A percentile compares a stretch with the other conserved stretches of the same genome.
These are phyloP conservation scores for Saprolegnia diclina DNA, from an alignment of 352 stramenopile genomes.

Conservation along the genomic window DNA sequence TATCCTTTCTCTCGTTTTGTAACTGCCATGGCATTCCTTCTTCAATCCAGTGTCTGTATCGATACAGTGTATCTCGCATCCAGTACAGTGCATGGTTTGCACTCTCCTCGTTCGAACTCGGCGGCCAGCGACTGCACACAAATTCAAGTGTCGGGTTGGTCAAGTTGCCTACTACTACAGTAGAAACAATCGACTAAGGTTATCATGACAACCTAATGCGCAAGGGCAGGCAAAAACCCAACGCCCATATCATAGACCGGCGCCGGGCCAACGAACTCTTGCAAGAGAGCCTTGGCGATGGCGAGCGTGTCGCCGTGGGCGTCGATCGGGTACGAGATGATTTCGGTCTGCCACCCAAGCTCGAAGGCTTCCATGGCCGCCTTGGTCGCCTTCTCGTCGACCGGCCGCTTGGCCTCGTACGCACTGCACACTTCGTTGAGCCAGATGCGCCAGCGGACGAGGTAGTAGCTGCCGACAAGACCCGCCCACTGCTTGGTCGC, in stretches of 20 bases:
- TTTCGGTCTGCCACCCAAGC: conserved; percentile 62
- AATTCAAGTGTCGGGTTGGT: no score
- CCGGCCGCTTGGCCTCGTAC: conserved; percentile 50
- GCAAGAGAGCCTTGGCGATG: neutral
- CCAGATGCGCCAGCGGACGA: conserved; percentile 67
- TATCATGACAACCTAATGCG: no score
- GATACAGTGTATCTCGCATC: no score
- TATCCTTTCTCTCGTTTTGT: no score
- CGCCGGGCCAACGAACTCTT: conserved; percentile 1
- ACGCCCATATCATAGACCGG: neutral
- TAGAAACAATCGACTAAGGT: no score
- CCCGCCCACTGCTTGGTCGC: conserved; percentile 71
- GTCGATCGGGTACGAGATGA: conserved; percentile 24
- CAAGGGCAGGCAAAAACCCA: neutral
- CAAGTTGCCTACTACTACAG: no score
- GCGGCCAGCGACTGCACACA: no score
- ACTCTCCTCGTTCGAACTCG: no score
- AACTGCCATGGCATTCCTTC: no score
- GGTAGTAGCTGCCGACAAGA: conserved; percentile 61
- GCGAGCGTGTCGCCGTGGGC: conserved; percentile 12
- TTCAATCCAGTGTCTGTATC: no score
- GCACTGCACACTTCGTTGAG: conserved; percentile 59
- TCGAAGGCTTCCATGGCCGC: conserved; percentile 54
- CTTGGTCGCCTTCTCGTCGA: conserved; percentile 44
- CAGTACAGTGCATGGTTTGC: no score